Evolutionary conservation across 2,329 filamentous ascomycete genomes (phyloP).

Genomic region (Drechslera avenae): DNA sequence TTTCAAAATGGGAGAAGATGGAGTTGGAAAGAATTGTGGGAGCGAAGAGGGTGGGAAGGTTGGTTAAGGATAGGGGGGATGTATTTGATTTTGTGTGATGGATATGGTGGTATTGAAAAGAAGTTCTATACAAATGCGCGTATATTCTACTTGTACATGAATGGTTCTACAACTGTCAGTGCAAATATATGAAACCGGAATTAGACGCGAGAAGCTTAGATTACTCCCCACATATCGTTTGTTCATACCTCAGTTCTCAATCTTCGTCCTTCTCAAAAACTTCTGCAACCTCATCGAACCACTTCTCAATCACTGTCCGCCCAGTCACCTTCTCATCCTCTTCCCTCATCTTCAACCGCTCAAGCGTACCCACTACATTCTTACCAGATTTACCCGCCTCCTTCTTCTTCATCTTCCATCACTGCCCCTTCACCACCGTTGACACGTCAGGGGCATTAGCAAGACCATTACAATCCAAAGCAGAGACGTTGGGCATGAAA

Average conservation of each 20-base stretch:
- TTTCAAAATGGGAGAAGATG: conserved; percentile 87
- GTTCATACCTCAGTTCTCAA: not conserved
- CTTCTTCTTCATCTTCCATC: too few relatives aligned
- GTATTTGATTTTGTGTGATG: conserved; percentile 88
- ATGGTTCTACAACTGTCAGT: too few relatives aligned
- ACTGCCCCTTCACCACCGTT: too few relatives aligned
- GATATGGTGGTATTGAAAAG: not conserved
- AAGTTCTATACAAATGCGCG: not conserved
- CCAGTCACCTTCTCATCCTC: not conserved
- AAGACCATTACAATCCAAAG: too few relatives aligned
- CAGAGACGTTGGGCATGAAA: too few relatives aligned
- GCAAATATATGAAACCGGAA: too few relatives aligned
- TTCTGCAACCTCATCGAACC: not conserved
- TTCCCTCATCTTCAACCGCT: not conserved
- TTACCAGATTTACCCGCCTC: too few relatives aligned
- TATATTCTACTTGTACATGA: too few relatives aligned
- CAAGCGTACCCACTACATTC: not conserved
- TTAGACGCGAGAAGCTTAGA: too few relatives aligned
- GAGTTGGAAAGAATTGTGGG: conserved; percentile 89
- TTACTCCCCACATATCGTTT: too few relatives aligned
- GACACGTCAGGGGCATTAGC: too few relatives aligned
- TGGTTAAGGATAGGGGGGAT: conserved; percentile 82
- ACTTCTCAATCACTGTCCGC: not conserved
- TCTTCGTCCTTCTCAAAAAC: not conserved
- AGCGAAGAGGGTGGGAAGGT: conserved; percentile 76